Conservation (phyloP, 1,284 basidiomycete species). For the Schizophyllum commune region DNA sequence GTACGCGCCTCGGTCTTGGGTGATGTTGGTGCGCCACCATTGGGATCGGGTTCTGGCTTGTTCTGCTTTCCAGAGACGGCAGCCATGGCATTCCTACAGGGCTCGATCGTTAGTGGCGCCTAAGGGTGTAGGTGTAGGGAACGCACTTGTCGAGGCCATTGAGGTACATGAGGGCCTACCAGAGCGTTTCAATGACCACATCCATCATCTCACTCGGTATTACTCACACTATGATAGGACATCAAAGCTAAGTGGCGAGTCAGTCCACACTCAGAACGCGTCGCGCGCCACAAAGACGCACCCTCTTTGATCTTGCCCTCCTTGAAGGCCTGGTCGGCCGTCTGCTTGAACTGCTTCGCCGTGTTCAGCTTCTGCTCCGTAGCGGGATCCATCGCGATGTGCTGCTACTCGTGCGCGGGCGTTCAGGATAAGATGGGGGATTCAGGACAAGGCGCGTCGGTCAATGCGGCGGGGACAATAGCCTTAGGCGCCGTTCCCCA, state of each 20-base stretch:
- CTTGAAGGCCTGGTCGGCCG: constrained; percentile 70
- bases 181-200: neutral
- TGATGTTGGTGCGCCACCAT: constrained; percentile 22
- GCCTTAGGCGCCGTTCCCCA: neutral
- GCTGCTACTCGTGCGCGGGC: constrained; percentile 6
- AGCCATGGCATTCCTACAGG: constrained; percentile 37
- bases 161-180: constrained; percentile 58
- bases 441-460: neutral
- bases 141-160: constrained; percentile 66
- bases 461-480: neutral
- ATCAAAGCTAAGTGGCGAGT: constrained; percentile 40
- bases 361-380: constrained; percentile 43
- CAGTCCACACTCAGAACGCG: neutral
- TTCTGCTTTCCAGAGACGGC: constrained; percentile 35
- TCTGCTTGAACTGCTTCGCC: constrained; percentile 65
- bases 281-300: constrained; percentile 24
- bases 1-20: constrained; percentile 40
- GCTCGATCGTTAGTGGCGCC: neutral
- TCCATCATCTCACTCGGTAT: neutral
- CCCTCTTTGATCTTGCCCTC: constrained; percentile 53
- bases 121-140: neutral
- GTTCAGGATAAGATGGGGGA: constrained; percentile 1
- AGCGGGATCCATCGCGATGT: constrained; percentile 17
- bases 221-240: constrained; percentile 55
- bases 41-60: constrained; percentile 18